phyloP scores from a whole-genome alignment of 495 filamentous ascomycete species.

The Chaetomium tenue region DNA sequence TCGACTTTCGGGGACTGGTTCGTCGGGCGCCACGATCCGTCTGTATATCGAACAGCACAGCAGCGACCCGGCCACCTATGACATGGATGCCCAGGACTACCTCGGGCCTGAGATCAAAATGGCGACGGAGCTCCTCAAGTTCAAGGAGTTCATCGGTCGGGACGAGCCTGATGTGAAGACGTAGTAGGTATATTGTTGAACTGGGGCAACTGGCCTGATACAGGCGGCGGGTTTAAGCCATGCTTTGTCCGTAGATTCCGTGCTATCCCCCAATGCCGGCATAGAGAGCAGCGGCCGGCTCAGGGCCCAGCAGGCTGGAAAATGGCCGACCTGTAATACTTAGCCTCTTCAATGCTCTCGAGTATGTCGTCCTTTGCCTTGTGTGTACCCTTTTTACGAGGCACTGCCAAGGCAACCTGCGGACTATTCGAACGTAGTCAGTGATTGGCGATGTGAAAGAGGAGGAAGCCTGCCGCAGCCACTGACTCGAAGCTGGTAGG shows the following conservation, averaged over 20 bases:
- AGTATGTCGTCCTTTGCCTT: conserved; percentile 86
- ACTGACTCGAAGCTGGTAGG: too few relatives aligned
- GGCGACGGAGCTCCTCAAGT: conserved; percentile 77
- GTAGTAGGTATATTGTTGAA: conserved; percentile 51
- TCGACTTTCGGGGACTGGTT: conserved; percentile 89
- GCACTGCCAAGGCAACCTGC: conserved; percentile 42
- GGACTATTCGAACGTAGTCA: conserved; percentile 19
- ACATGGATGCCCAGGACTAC: conserved; percentile 85
- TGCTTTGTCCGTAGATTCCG: neutral
- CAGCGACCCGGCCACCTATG: conserved; percentile 69
- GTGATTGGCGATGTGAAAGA: neutral
- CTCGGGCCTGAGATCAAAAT: conserved; percentile 82
- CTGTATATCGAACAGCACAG: conserved; percentile 93
- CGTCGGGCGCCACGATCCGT: conserved; percentile 91
- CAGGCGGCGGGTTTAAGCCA: neutral
- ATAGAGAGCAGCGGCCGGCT: neutral
- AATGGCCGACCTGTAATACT: conserved; percentile 67
- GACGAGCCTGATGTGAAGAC: conserved; percentile 95
- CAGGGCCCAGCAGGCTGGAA: conserved; percentile 45
- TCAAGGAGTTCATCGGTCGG: conserved; percentile 85
- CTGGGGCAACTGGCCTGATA: neutral
- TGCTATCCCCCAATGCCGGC: neutral
- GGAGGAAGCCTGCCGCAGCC: too few relatives aligned
- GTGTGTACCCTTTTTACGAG: conserved; percentile 73
- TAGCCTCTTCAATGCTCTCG: conserved; percentile 90